Base-by-base conservation (phyloP, 345 rosid genomes). In the Salix koriyanagi region DNA sequence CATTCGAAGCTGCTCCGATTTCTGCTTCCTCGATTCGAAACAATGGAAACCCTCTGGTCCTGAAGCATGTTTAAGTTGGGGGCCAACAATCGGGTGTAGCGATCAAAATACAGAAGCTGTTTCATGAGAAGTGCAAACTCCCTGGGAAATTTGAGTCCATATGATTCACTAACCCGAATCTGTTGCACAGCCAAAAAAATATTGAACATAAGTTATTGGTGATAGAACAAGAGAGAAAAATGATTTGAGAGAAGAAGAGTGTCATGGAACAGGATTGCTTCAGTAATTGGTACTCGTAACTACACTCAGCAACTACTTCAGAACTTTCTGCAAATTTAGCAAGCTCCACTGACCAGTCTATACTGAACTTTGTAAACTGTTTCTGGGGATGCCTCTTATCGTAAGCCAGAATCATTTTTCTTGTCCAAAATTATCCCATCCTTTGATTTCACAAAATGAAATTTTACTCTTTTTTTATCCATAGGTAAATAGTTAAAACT, bases 51-150 rank as follows among this genome's bases (percentile, higher is more conserved):
- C 81, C 99, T 88, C 87, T 95, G 99, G 79, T 95, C 99, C 75
- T 88, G 97, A 77, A 93, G 97, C 99, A 95, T 95, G 89, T 93
- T 93, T 89, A 95, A 8, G 85, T 89, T 83, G 4, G 99, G 97
- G 42, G 99, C 97, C 87, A 95, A 73, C 84, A 95, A 80, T 72
- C 97, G 88, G 0, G 99, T 95, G 72, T 95, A 95, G 34, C 97
- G 94, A 72, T 93, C 99, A 65, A 93, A 95, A 79, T 95, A 95
- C 79, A 95, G 89, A 83, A 93, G 97, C 85, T 91, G 99, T 83
- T 95, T 95, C 94, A 95, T 60, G n/a, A 95, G 93, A 84, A 95
- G 97, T 62, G 97, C 99, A 85, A 93, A 93, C 80, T 95, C 97
- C 83, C 94, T 90, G 0, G 97, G 97, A 85, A 95, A 93, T 80